Evolutionary conservation across 2,329 filamentous ascomycete species (phyloP).

Genomic region (Talaromyces sp.): DNA sequence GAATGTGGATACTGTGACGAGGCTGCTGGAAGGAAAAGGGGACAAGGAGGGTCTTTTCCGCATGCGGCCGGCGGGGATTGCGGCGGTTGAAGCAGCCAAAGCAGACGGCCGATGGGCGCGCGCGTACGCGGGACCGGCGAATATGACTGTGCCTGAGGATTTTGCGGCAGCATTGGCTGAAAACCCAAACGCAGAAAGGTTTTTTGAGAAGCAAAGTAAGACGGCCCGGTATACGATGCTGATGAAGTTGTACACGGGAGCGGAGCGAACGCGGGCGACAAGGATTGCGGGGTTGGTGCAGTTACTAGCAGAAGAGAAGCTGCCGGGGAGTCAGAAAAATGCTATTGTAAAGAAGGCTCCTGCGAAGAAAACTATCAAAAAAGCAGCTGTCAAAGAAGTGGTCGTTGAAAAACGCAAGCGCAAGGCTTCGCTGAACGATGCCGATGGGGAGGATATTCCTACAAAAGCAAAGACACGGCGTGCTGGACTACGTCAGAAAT

Average conservation of each 20-base stretch:
- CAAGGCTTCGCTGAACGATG: background rate
- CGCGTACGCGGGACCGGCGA: constrained; percentile 50
- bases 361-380: background rate
- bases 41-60: constrained; percentile 9
- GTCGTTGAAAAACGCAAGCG: background rate
- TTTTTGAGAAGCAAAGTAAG: background rate
- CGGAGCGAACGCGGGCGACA: background rate
- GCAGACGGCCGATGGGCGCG: constrained; percentile 54
- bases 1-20: constrained; percentile 50
- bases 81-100: constrained; percentile 51
- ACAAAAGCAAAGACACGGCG: background rate
- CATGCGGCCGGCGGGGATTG: constrained; percentile 46
- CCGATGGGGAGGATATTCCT: background rate
- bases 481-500: background rate
- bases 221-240: background rate
- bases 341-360: background rate
- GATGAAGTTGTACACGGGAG: background rate
- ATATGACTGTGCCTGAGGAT: constrained; percentile 45
- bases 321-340: background rate
- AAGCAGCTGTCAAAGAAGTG: background rate
- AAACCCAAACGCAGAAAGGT: constrained; percentile 15
- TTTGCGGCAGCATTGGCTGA: constrained; percentile 41
- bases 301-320: background rate
- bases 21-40: constrained; percentile 30
- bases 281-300: background rate